Evolutionary conservation across 2,329 filamentous ascomycete species (phyloP).

Genomic region (Colletotrichum tamarilloi): DNA sequence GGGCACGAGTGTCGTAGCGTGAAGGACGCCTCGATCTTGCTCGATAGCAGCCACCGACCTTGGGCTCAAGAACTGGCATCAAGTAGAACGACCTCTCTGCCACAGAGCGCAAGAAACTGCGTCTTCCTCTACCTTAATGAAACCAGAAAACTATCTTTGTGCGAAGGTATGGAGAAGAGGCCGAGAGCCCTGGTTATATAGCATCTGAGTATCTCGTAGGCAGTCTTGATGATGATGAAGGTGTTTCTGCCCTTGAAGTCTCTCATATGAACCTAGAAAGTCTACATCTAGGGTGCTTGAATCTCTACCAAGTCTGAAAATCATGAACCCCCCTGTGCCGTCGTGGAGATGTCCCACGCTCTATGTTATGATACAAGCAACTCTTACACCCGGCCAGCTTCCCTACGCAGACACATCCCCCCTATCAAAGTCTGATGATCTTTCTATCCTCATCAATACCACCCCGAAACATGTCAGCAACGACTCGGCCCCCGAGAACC

Average conservation of each 20-base stretch:
- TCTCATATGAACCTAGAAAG: background rate
- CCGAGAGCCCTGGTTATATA: background rate
- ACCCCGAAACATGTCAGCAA: slow-evolving; percentile 78
- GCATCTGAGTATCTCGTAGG: background rate
- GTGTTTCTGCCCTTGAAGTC: background rate
- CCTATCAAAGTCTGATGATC: slow-evolving; percentile 57
- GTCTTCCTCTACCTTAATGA: no score
- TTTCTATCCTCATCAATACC: slow-evolving; percentile 68
- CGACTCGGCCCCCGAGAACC: slow-evolving; percentile 72
- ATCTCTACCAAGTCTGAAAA: background rate
- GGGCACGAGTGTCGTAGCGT: no score
- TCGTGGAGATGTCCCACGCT: background rate
- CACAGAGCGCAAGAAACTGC: no score
- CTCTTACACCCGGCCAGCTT: background rate
- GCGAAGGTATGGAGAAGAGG: no score
- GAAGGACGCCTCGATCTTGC: no score
- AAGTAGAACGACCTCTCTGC: no score
- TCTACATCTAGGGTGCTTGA: background rate
- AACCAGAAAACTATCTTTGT: no score
- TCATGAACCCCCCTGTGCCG: background rate
- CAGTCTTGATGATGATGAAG: background rate
- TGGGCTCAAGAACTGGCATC: no score
- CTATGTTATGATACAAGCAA: background rate
- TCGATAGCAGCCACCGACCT: no score
- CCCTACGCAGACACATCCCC: no score